Evolutionary conservation across 192 early-diverging fungal genomes (phyloP).

Genomic region (Podochytrium sp.): DNA sequence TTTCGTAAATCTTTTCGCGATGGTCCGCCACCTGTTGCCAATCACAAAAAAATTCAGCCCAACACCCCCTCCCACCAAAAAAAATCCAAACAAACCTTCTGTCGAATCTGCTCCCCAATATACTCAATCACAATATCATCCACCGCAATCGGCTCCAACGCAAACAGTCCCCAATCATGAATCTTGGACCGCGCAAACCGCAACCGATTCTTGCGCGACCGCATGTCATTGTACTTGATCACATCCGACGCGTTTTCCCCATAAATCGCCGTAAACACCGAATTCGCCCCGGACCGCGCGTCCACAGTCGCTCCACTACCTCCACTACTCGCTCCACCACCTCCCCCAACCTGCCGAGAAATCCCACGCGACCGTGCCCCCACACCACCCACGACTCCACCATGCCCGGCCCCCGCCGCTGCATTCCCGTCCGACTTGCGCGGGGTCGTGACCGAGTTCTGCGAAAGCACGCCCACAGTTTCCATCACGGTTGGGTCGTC

Average conservation of each 20-base stretch:
- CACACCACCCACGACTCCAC: conserved; percentile 21
- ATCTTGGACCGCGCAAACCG: conserved; percentile 92
- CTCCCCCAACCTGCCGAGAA: conserved; percentile 8
- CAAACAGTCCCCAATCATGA: conserved; percentile 99
- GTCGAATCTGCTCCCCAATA: conserved; percentile 93
- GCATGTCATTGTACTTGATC: conserved; percentile 91
- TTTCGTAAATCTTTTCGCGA: conserved; percentile 92
- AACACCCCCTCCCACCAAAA: too few species aligned
- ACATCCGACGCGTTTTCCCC: conserved; percentile 58
- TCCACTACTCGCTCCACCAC: neutral
- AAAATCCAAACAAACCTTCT: conserved; percentile 63
- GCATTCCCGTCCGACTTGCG: conserved; percentile 51
- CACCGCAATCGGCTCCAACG: conserved; percentile 88
- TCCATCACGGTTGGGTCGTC: conserved; percentile 16
- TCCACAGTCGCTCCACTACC: conserved; percentile 3
- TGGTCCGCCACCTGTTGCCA: conserved; percentile 79
- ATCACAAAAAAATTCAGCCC: neutral
- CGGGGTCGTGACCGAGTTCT: conserved; percentile 47
- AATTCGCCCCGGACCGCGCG: conserved; percentile 2
- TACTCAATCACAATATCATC: conserved; percentile 99
- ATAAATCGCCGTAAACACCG: conserved; percentile 26
- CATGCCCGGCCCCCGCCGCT: neutral
- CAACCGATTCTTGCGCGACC: conserved; percentile 86
- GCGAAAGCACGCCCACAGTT: conserved; percentile 12
- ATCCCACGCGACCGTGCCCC: conserved; percentile 29